A percentile compares a stretch with the other conserved stretches of the same genome.
These are phyloP conservation scores for Candida dajiaensis DNA, from an alignment of 805 yeast genomes.

Conservation along the genomic window DNA sequence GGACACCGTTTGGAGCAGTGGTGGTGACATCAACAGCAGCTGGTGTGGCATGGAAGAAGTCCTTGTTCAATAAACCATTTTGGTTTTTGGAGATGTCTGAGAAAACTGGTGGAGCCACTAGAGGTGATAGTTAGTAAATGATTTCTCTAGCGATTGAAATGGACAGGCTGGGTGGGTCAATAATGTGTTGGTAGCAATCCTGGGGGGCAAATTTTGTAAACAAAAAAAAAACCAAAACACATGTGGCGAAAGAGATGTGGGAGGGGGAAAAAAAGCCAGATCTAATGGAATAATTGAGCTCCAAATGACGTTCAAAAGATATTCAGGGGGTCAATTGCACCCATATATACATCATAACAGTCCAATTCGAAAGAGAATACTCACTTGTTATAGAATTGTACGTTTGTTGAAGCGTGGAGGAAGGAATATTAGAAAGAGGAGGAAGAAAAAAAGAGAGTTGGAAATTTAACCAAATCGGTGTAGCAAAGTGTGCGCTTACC, in stretches of 20 bases:
- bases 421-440: not conserved
- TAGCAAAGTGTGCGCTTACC: not conserved
- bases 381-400: not conserved
- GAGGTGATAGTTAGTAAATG: not conserved
- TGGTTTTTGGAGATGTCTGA: constrained; percentile 90
- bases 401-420: not conserved
- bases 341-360: too few relatives aligned
- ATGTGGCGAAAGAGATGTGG: not conserved
- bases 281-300: not conserved
- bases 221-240: not conserved
- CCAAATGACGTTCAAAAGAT: not conserved
- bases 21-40: constrained; percentile 88
- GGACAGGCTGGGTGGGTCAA: too few relatives aligned
- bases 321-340: not conserved
- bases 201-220: not conserved
- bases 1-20: constrained; percentile 92
- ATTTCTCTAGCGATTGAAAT: too few relatives aligned
- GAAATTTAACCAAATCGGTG: not conserved
- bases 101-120: constrained; percentile 83
- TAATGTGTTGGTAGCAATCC: too few relatives aligned
- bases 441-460: not conserved
- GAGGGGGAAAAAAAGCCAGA: not conserved
- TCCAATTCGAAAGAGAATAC: not conserved
- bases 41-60: constrained; percentile 88
- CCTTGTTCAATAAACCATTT: constrained; percentile 84